Conservation (phyloP, 2,329 filamentous ascomycete genomes). For the Colletotrichum higginsianum region DNA sequence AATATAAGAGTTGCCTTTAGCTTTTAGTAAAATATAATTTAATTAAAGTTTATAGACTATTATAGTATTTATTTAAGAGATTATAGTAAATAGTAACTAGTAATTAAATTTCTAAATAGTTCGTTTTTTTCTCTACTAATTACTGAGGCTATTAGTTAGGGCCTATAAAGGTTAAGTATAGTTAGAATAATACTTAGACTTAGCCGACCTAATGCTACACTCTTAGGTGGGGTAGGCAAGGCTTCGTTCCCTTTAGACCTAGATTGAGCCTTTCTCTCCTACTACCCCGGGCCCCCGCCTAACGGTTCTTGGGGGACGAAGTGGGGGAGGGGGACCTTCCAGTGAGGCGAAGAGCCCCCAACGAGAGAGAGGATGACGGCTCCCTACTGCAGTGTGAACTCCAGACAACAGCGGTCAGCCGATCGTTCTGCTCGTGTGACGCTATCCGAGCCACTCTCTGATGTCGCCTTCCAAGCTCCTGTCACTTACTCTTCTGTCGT, state of each 20-base stretch:
- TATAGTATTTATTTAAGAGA: too few species aligned
- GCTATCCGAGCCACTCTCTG: slow-evolving; percentile 1
- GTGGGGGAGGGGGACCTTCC: neutral
- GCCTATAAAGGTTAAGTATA: too few species aligned
- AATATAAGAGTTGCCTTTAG: too few species aligned
- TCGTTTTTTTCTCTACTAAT: too few species aligned
- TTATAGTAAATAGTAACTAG: too few species aligned
- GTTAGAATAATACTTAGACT: too few species aligned
- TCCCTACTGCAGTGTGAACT: neutral
- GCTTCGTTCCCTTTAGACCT: neutral
- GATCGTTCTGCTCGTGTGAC: slow-evolving; percentile 19
- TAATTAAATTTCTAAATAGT: too few species aligned
- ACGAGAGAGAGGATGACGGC: neutral
- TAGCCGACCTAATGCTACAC: neutral
- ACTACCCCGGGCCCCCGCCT: neutral
- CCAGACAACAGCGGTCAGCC: slow-evolving; percentile 16
- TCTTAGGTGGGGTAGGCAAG: neutral
- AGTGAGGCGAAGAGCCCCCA: neutral
- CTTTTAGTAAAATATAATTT: too few species aligned
- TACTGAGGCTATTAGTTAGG: too few species aligned
- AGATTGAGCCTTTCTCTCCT: neutral
- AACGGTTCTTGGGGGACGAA: neutral
- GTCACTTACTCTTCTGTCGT: neutral
- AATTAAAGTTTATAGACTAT: too few species aligned
- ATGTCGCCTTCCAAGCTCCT: neutral